These are phyloP conservation scores for Thalassiosira profunda DNA, from an alignment of 108 stramenopile genomes.

Conservation along the genomic window DNA sequence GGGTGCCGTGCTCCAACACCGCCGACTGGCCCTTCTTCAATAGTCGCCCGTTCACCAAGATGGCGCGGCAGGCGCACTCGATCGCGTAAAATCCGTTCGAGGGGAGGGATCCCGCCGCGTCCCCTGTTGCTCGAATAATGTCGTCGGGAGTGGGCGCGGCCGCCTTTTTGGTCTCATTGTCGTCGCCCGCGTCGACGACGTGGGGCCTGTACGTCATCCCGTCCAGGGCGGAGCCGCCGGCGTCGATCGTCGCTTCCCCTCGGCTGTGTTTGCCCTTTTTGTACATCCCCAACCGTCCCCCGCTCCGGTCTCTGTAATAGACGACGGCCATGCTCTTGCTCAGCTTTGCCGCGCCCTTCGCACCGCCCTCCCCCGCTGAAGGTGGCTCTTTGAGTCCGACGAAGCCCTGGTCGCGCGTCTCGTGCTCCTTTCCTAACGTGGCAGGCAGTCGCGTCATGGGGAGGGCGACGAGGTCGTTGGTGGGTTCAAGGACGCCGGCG, in stretches of 20 bases:
- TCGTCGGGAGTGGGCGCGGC: not conserved
- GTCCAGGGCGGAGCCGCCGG: too few relatives aligned
- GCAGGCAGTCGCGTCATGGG: conserved; percentile 69
- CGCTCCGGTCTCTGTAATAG: conserved; percentile 5
- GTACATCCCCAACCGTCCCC: conserved; percentile 17
- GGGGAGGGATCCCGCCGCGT: conserved; percentile 23
- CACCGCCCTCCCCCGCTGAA: conserved; percentile 38
- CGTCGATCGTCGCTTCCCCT: too few relatives aligned
- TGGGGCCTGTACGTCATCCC: conserved; percentile 18
- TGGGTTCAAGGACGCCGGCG: conserved; percentile 1
- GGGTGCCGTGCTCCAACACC: conserved; percentile 12
- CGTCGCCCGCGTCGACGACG: not conserved
- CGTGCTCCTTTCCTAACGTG: conserved; percentile 61
- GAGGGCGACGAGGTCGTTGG: conserved; percentile 36
- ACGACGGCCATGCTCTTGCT: conserved; percentile 13
- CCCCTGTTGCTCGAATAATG: conserved; percentile 12
- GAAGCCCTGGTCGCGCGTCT: conserved; percentile 47
- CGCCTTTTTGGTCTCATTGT: too few relatives aligned
- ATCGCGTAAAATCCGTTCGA: conserved; percentile 64
- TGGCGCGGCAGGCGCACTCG: conserved; percentile 70
- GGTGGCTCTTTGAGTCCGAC: conserved; percentile 45
- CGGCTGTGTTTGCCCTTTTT: conserved; percentile 2
- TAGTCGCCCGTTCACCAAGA: conserved; percentile 14
- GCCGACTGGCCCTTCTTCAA: conserved; percentile 21
- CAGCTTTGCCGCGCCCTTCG: too few relatives aligned